A percentile compares a stretch with the other conserved stretches of the same genome.
Evolutionary conservation across 768 basidiomycete genomes (phyloP).

Genomic region (Tulasnella sp.): DNA sequence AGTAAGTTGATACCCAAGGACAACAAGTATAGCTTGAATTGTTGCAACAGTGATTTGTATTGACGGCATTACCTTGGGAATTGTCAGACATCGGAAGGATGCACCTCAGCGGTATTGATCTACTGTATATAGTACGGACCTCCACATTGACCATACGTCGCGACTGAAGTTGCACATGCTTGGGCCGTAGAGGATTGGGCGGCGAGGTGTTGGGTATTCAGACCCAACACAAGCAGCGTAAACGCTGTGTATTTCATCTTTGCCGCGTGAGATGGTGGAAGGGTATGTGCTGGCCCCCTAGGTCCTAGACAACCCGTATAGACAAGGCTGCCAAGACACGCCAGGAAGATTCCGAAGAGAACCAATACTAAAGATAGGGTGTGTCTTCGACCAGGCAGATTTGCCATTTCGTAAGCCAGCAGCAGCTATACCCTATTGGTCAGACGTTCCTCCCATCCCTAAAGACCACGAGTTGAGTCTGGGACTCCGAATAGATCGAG

Average conservation of each 20-base stretch:
- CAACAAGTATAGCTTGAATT: neutral
- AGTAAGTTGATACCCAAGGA: neutral
- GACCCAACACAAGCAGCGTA: neutral
- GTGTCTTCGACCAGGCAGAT: neutral
- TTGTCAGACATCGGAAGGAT: neutral
- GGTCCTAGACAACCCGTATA: neutral
- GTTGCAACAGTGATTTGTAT: neutral
- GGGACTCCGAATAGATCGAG: neutral
- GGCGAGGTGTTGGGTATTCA: neutral
- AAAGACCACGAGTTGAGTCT: neutral
- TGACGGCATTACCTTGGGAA: neutral
- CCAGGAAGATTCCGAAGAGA: neutral
- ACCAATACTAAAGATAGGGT: neutral
- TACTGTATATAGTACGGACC: neutral
- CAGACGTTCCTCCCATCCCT: neutral
- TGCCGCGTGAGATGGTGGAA: neutral
- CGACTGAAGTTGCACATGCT: neutral
- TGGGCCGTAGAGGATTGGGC: neutral
- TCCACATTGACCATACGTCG: neutral
- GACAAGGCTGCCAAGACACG: neutral
- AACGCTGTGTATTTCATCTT: neutral
- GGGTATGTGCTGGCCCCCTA: neutral
- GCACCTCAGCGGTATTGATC: neutral
- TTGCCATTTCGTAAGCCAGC: too few species aligned
- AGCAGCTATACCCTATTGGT: neutral